These are phyloP conservation scores for Pyricularia sp. DNA, from an alignment of 2,329 filamentous ascomycete species.

Conservation along the genomic window DNA sequence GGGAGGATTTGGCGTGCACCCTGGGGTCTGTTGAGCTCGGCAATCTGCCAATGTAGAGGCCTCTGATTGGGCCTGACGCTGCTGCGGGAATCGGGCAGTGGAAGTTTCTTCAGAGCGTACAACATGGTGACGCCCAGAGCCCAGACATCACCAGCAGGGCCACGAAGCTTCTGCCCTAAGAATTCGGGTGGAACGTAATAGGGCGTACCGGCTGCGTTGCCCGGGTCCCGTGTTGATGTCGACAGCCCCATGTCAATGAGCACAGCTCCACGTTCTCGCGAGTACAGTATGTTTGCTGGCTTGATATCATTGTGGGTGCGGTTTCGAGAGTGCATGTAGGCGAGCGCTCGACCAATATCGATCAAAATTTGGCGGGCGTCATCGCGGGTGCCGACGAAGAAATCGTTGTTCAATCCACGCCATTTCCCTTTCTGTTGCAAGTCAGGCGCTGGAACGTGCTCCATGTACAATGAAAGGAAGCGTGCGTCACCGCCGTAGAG, in stretches of 20 bases:
- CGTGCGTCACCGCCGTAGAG: conserved; percentile 51
- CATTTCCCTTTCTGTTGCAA: conserved; percentile 38
- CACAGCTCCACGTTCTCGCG: conserved; percentile 46
- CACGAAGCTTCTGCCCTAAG: conserved; percentile 43
- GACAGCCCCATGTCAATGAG: conserved; percentile 53
- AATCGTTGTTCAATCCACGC: conserved; percentile 35
- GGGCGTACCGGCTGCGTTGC: conserved; percentile 46
- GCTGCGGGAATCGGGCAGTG: conserved; percentile 40
- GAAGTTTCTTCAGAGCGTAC: conserved; percentile 45
- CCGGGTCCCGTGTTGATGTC: conserved; percentile 33
- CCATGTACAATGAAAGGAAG: conserved; percentile 52
- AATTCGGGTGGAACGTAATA: conserved; percentile 55
- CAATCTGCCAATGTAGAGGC: conserved; percentile 49
- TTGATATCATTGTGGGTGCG: conserved; percentile 55
- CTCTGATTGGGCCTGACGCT: conserved; percentile 35
- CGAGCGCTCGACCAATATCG: conserved; percentile 43
- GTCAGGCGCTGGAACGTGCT: conserved; percentile 48
- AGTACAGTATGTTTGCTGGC: conserved; percentile 52
- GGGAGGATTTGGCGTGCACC: conserved; percentile 18
- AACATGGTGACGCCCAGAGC: conserved; percentile 52
- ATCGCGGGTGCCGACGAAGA: conserved; percentile 37
- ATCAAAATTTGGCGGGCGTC: conserved; percentile 44
- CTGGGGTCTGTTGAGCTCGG: conserved; percentile 35
- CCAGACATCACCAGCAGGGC: conserved; percentile 48
- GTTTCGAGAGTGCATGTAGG: conserved; percentile 44